Conservation (phyloP, 768 basidiomycete species). For the Cyclocybe cylindracea region DNA sequence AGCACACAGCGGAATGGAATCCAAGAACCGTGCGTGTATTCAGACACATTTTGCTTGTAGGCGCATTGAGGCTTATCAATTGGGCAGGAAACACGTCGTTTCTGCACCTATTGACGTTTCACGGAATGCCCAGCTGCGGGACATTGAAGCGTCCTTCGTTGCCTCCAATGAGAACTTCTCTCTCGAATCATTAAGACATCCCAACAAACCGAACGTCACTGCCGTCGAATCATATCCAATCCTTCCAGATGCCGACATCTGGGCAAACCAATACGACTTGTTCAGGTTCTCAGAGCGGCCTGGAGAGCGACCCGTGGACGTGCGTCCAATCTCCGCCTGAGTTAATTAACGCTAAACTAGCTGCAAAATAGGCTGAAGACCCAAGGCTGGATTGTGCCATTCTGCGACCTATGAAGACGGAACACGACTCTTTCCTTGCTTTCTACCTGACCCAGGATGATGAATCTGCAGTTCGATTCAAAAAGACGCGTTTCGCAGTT, state of each 20-base stretch:
- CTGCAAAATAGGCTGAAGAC: slow-evolving; percentile 58
- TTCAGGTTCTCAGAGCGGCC: slow-evolving; percentile 86
- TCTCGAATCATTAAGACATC: slow-evolving; percentile 66
- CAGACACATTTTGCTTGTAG: not conserved
- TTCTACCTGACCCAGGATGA: slow-evolving; percentile 83
- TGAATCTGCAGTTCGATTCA: slow-evolving; percentile 66
- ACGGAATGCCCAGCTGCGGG: slow-evolving; percentile 68
- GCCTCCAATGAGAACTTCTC: slow-evolving; percentile 62
- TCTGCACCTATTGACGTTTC: slow-evolving; percentile 68
- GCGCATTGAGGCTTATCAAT: not conserved
- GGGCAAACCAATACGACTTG: slow-evolving; percentile 88
- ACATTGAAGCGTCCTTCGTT: slow-evolving; percentile 77
- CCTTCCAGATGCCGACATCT: slow-evolving; percentile 82
- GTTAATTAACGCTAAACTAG: not conserved
- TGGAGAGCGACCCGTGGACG: slow-evolving; percentile 74
- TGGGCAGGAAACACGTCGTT: slow-evolving; percentile 48
- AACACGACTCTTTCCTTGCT: slow-evolving; percentile 85
- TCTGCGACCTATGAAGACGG: slow-evolving; percentile 83
- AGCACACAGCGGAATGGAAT: slow-evolving; percentile 39
- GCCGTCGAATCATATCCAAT: slow-evolving; percentile 84
- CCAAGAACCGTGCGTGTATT: slow-evolving; percentile 56
- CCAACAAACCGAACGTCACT: slow-evolving; percentile 72
- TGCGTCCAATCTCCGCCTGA: slow-evolving; percentile 29
- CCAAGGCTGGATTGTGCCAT: slow-evolving; percentile 85
- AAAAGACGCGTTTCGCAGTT: slow-evolving; percentile 48